Percentiles rank a stretch among this genome's conserved stretches.
phyloP scores from a whole-genome alignment of 2,329 filamentous ascomycete species.

The Phaeomoniella chlamydospora region DNA sequence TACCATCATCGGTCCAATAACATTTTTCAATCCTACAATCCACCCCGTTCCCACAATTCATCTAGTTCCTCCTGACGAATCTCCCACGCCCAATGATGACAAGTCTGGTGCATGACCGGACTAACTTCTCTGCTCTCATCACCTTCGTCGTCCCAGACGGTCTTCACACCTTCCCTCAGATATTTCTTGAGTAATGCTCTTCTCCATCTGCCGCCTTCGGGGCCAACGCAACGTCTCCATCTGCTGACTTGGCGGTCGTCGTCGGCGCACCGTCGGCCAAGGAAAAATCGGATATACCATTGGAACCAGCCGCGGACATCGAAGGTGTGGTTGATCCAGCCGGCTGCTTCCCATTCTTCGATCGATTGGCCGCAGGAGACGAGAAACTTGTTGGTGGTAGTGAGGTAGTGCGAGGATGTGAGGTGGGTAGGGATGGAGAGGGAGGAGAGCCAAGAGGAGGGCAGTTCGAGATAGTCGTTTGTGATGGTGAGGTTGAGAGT shows the following conservation, averaged over 20 bases:
- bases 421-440: conserved; percentile 25
- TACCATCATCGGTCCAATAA: too few species aligned
- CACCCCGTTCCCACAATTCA: conserved; percentile 23
- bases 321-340: conserved; percentile 39
- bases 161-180: conserved; percentile 28
- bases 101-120: conserved; percentile 42
- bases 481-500: conserved; percentile 25
- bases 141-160: conserved; percentile 26
- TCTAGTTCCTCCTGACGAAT: conserved; percentile 35
- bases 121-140: conserved; percentile 26
- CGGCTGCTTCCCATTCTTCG: conserved; percentile 39
- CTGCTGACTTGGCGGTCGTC: conserved; percentile 36
- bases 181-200: conserved; percentile 38
- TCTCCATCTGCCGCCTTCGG: conserved; percentile 31
- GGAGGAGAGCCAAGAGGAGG: conserved; percentile 25
- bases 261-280: conserved; percentile 34
- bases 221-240: conserved; percentile 38
- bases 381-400: conserved; percentile 37
- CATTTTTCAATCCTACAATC: neutral
- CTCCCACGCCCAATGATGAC: conserved; percentile 41
- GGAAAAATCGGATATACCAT: conserved; percentile 41
- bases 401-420: conserved; percentile 25
- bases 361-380: conserved; percentile 39
- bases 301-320: conserved; percentile 44
- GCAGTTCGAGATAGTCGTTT: conserved; percentile 34